Percentiles rank a stretch among this genome's conserved stretches.
Conservation (phyloP, 495 filamentous ascomycete species). For the Xylaria scruposa region DNA sequence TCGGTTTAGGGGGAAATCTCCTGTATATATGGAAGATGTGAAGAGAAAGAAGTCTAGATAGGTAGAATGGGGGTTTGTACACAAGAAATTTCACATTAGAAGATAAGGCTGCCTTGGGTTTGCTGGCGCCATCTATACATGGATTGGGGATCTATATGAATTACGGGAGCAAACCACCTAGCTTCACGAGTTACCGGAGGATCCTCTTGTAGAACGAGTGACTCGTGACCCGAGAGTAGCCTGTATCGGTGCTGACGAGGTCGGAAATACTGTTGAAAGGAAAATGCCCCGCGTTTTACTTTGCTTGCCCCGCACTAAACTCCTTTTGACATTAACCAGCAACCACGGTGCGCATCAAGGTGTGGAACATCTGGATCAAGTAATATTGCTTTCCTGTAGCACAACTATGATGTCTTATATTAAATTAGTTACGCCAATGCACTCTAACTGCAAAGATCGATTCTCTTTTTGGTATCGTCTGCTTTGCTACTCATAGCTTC, state of each 20-base stretch:
- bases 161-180: not conserved
- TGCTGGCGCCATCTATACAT: slow-evolving; percentile 5
- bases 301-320: slow-evolving; percentile 37
- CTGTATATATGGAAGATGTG: not conserved
- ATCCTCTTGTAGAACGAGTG: not conserved
- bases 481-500: not conserved
- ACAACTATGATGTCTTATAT: not conserved
- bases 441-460: slow-evolving; percentile 1
- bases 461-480: not conserved
- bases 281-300: slow-evolving; percentile 30
- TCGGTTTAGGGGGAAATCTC: not conserved
- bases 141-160: not conserved
- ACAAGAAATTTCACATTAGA: not conserved
- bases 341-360: not conserved
- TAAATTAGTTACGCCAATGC: slow-evolving; percentile 8
- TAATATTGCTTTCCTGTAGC: not conserved
- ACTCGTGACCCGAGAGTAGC: slow-evolving; percentile 13
- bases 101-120: not conserved
- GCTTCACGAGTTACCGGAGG: not conserved
- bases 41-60: not conserved
- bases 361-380: not conserved
- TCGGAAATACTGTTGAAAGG: not conserved
- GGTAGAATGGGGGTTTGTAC: slow-evolving; percentile 19
- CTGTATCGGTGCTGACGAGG: slow-evolving; percentile 11
- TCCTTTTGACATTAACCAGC: slow-evolving; percentile 2